Evolutionary conservation across 768 basidiomycete genomes (phyloP).

Genomic region (Cyclocybe cylindracea): DNA sequence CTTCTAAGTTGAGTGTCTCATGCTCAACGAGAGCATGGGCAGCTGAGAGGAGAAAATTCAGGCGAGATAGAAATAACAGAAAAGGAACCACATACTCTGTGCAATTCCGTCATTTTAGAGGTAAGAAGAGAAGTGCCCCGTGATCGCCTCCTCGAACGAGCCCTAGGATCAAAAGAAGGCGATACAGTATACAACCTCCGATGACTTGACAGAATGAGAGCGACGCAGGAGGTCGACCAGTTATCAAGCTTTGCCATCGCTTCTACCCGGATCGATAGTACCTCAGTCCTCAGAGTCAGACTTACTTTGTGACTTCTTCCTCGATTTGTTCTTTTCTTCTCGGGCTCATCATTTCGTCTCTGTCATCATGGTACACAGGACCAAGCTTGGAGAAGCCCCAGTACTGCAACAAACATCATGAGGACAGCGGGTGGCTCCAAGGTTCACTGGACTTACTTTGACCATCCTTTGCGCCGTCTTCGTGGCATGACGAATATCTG

Average conservation of each 20-base stretch:
- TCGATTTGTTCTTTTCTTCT: slow-evolving; percentile 85
- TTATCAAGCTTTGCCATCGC: background rate
- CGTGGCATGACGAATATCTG: slow-evolving; percentile 83
- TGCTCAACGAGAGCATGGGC: slow-evolving; percentile 92
- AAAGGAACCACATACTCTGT: slow-evolving; percentile 50
- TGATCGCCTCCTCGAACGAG: slow-evolving; percentile 66
- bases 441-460: slow-evolving; percentile 53
- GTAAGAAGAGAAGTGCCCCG: slow-evolving; percentile 68
- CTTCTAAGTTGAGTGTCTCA: slow-evolving; percentile 86
- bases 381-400: slow-evolving; percentile 87
- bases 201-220: slow-evolving; percentile 6
- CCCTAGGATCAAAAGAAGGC: slow-evolving; percentile 32
- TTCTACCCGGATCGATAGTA: background rate
- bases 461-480: slow-evolving; percentile 84
- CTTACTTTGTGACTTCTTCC: slow-evolving; percentile 80
- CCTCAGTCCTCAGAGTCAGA: slow-evolving; percentile 17
- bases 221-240: background rate
- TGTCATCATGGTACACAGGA: slow-evolving; percentile 79
- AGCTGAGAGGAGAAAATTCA: slow-evolving; percentile 41
- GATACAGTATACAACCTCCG: slow-evolving; percentile 12
- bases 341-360: slow-evolving; percentile 69
- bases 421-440: background rate
- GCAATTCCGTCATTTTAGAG: slow-evolving; percentile 71
- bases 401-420: slow-evolving; percentile 39
- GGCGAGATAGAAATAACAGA: slow-evolving; percentile 8